Evolutionary conservation across 148 eudicot species (phyloP).

Genomic region (Hydrangea macrophylla): DNA sequence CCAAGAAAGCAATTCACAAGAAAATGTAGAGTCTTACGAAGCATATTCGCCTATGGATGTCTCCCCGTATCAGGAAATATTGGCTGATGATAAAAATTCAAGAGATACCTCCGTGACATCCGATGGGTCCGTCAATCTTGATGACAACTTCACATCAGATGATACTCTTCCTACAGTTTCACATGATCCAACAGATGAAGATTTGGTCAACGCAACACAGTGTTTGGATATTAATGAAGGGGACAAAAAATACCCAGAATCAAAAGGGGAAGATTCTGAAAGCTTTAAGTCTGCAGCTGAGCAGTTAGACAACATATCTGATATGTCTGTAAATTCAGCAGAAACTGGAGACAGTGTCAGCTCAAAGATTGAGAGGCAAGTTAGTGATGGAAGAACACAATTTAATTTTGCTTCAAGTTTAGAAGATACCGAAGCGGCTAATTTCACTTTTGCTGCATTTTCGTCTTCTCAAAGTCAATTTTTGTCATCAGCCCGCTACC

Average conservation of each 20-base stretch:
- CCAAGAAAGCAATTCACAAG: conserved; percentile 32
- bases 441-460: conserved; percentile 73
- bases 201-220: conserved; percentile 51
- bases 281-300: conserved; percentile 72
- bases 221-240: conserved; percentile 45
- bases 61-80: conserved; percentile 66
- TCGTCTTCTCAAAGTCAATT: conserved; percentile 45
- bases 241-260: conserved; percentile 28
- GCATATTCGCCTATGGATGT: conserved; percentile 91
- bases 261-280: conserved; percentile 38
- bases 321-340: conserved; percentile 31
- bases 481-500: conserved; percentile 37
- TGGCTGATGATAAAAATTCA: conserved; percentile 27
- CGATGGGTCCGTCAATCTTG: conserved; percentile 29
- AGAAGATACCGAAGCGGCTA: conserved; percentile 33
- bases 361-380: conserved; percentile 39
- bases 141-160: conserved; percentile 26
- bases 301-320: conserved; percentile 42
- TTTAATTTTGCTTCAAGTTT: conserved; percentile 51
- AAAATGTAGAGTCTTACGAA: conserved; percentile 43
- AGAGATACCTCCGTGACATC: conserved; percentile 49
- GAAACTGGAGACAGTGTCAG: conserved; percentile 56
- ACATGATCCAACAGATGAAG: conserved; percentile 43
- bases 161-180: conserved; percentile 22
- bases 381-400: conserved; percentile 36